Base-by-base conservation (phyloP, 805 yeast species). In the Hanseniaspora mollemarum region DNA sequence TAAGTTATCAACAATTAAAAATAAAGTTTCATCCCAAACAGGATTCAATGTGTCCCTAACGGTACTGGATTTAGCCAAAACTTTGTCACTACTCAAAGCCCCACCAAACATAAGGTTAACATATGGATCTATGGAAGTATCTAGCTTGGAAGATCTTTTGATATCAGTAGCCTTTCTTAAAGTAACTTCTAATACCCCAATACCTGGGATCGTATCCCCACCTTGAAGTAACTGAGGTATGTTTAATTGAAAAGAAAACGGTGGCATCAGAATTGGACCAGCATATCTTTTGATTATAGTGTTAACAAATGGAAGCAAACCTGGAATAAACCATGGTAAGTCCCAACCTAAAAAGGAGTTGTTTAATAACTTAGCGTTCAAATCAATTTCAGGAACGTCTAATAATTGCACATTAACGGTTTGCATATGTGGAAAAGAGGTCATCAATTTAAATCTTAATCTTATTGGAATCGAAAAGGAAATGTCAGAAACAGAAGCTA, bases 201-300 rank as follows among this genome's bases (percentile, higher is more conserved):
- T 73, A 6, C 97, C 82, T 33, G 90, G 77, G 60, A 81, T 81
- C 41, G 90, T 81, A 60, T 96, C 95, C 8, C 44, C 43, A 19
- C 51, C 51, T 19, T 94, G 82, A 58, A 90, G 66, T 62, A 92
- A 70, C 68, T 87, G 96, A 62, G 94, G 95, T 42, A 92, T 75
- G 60, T 94, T 92, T 62, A 92, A 69, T 70, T 92, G 95, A 72
- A 88, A 84, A 2, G 96, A 87, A 56, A 92, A 80, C 13, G 99
- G 99, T 41, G 83, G 73, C 60, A 86, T 83, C 44, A 90, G 62
- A 71, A 92, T 77, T 28, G 96, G 92, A 9, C 97, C 97, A 49
- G 78, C 80, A 67, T 82, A 88, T 62, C 87, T 85, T 60, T 76
- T 77, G 24, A 87, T 77, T 86, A 88, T 81, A 60, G 83, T 87